Base-by-base conservation (phyloP, 225 moss, liverwort and hornwort genomes). In the Physcomitrellopsis africana region DNA sequence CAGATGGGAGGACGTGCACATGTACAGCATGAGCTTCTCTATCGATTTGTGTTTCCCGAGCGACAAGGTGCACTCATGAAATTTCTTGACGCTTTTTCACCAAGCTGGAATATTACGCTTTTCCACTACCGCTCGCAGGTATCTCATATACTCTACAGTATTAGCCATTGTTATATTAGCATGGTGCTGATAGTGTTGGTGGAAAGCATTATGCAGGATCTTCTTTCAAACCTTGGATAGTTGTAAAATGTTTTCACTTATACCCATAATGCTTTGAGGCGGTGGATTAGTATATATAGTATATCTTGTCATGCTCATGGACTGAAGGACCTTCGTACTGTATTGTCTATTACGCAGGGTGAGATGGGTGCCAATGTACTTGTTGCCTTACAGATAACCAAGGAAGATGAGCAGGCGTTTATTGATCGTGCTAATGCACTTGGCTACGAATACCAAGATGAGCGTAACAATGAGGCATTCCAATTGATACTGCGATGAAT, bases 341-440 rank as follows among this genome's bases (percentile, higher is more conserved):
- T 32, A 4, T 14, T 24, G 24, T n/a, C 26, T 3, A 29, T 56
- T n/a, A 12, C 62, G 68, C 89, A 97, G 90, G 94, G 94, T 43
- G 94, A 94, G 85, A 97, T 87, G 90, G 94, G 92, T 8, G 94
- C 91, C 16, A 94, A 94, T 73, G 92, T 97, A 19, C 79, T 94
- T 62, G 92, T 90, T 16, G 94, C 89, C 8, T 78, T 93, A 68
- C 97, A 97, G 81, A 84, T 94, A 9, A 80, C 77, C 1, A 43
- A 71, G 62, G 90, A 89, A 72, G 93, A 97, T 60, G 90, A 91
- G 69, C 67, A 45, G 1, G 91, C 86, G 54, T 97, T 97, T 53
- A 64, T 91, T 19, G 84, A 80, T 16, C 65, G 68, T 22, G 97
- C 92, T n/a, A 76, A 86, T 47, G 81, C 77, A 0, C 90, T 97